Base-by-base conservation (phyloP, 257 asterid species). In the Ilex aquifolium region DNA sequence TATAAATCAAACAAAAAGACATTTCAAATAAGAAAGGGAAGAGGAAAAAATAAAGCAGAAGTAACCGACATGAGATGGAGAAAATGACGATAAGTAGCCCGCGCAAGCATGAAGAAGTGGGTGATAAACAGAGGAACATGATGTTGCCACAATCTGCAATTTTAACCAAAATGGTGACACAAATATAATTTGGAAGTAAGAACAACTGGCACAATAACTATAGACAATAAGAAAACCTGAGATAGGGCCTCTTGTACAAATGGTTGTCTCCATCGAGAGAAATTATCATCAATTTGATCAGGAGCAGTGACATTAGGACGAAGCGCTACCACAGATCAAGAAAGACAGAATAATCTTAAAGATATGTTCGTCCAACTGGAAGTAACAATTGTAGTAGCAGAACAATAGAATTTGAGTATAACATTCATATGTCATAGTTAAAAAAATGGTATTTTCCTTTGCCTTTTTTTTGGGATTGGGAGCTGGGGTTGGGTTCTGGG, bases 21-120 rank as follows among this genome's bases (percentile, higher is more conserved):
- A 49, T 49, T 11, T 11, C 54, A 49, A 49, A 53, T 0, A 57
- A 60, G 73, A 31, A 68, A 61, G 57, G 70, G 60, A 76, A 64
- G 66, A 59, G n/a, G 42, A 49, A 11, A 49, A 21, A 49, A 49
- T 3, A 53, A 15, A 1, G 7, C 15, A 14, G 69, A 68, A 75
- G 81, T 59, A 72, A 88, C 98, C 65, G 69, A 92, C 99, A 76
- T 92, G 96, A 73, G 97, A 80, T 61, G 88, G 88, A 60, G 96
- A 89, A 76, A 80, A 92, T 31, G 97, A 92, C 64, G 95, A 85
- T 66, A 92, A 78, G 86, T 87, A 83, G 71, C 99, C 99, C 65
- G 97, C 83, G 57, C 96, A 85, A 66, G 97, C 90, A 70, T 77
- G 97, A 69, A 92, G 96, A 65, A 92, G 83, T 65, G 94, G 95